Conservation (phyloP, 2,329 filamentous ascomycete genomes). For the Colletotrichum costaricense region DNA sequence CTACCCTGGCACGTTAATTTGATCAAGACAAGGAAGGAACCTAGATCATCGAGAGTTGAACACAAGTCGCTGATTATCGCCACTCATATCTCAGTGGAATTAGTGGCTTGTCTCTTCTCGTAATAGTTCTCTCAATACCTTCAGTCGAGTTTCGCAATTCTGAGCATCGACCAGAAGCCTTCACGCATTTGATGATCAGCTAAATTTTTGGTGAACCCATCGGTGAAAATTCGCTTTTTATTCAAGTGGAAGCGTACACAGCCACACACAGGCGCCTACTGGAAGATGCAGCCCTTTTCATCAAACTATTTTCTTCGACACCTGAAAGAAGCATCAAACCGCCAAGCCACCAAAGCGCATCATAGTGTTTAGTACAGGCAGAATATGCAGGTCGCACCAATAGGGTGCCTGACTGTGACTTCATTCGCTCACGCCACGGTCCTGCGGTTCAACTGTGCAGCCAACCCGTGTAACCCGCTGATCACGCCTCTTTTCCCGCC, state of each 20-base stretch:
- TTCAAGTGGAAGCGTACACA: too few relatives aligned
- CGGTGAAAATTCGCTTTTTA: too few relatives aligned
- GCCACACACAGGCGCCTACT: not conserved
- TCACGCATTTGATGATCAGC: too few relatives aligned
- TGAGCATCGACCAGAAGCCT: too few relatives aligned
- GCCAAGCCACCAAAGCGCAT: conserved; percentile 12
- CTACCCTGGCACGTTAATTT: too few relatives aligned
- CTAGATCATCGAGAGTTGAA: not conserved
- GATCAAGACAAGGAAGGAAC: too few relatives aligned
- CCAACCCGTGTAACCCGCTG: not conserved
- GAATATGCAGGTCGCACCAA: conserved; percentile 11
- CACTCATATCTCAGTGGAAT: too few relatives aligned
- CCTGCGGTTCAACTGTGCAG: not conserved
- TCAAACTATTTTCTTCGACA: not conserved
- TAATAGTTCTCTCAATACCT: too few relatives aligned
- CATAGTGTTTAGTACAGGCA: not conserved
- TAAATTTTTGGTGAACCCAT: too few relatives aligned
- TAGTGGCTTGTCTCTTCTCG: too few relatives aligned
- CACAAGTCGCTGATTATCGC: not conserved
- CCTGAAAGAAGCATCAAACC: not conserved
- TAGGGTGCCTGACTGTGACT: not conserved
- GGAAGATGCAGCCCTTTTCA: not conserved
- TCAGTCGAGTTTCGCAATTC: too few relatives aligned
- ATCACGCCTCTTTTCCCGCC: conserved; percentile 1
- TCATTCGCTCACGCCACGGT: conserved; percentile 24